These are phyloP conservation scores for Abrus pulchellus DNA, from an alignment of 306 rosid genomes.

Conservation along the genomic window DNA sequence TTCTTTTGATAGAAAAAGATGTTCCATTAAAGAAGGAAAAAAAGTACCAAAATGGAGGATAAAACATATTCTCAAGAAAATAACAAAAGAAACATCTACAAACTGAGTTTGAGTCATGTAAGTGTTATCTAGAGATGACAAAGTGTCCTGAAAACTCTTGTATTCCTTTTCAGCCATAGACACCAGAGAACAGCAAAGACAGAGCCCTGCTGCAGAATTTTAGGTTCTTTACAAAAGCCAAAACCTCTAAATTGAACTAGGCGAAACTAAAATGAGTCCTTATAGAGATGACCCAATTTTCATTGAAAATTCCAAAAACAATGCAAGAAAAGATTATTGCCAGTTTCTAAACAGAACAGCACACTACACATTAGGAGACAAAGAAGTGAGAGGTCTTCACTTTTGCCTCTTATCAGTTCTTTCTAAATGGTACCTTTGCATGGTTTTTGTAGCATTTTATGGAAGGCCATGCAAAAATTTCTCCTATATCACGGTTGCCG, in stretches of 20 bases:
- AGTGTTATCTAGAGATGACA: conserved; percentile 21
- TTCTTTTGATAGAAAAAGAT: background rate
- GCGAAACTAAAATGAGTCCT: conserved; percentile 3
- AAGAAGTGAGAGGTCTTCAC: conserved; percentile 14
- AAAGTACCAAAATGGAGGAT: background rate
- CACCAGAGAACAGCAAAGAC: background rate
- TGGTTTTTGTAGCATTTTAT: conserved; percentile 83
- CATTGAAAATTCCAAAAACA: background rate
- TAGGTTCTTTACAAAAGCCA: conserved; percentile 27
- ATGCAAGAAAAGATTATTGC: background rate
- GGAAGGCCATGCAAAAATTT: conserved; percentile 93
- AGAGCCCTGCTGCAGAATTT: conserved; percentile 7
- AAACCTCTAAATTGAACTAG: background rate
- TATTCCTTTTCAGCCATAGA: conserved; percentile 18
- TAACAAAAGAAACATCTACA: background rate
- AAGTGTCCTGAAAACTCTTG: conserved; percentile 6
- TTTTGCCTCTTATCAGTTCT: conserved; percentile 21
- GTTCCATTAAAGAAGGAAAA: background rate
- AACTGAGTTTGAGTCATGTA: background rate
- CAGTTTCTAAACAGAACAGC: conserved; percentile 15
- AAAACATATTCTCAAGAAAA: background rate
- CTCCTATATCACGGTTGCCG: conserved; percentile 97
- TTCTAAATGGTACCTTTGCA: conserved; percentile 35
- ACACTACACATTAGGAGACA: conserved; percentile 13
- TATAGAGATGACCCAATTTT: background rate